A percentile compares a stretch with the other conserved stretches of the same genome.
Evolutionary conservation across 805 yeast genomes (phyloP).

Genomic region (Priceomyces carsonii): DNA sequence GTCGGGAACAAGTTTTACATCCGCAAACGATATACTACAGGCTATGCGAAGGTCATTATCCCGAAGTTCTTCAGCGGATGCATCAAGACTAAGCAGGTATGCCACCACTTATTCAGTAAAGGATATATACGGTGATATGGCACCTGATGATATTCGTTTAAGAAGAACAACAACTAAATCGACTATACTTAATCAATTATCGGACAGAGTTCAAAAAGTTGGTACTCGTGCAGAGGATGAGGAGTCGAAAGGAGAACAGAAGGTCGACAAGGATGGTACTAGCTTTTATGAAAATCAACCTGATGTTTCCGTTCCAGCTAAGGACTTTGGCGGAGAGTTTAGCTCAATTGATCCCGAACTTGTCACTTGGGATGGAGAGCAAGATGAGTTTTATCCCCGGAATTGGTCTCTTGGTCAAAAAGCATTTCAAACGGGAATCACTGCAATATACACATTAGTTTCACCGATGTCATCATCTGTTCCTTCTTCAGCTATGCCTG

Average conservation of each 20-base stretch:
- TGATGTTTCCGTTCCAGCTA: constrained; percentile 34
- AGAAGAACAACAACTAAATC: constrained; percentile 45
- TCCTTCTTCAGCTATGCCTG: constrained; percentile 58
- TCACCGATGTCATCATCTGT: constrained; percentile 66
- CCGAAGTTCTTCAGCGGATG: constrained; percentile 1
- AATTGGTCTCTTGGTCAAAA: constrained; percentile 54
- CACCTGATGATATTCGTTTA: constrained; percentile 36
- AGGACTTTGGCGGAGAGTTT: constrained; percentile 54
- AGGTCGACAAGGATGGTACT: constrained; percentile 6
- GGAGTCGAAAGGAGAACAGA: constrained; percentile 16
- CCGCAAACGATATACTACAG: neutral
- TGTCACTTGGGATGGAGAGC: constrained; percentile 65
- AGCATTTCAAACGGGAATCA: constrained; percentile 44
- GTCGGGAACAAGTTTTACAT: no score
- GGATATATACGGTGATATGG: constrained; percentile 43
- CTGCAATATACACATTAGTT: constrained; percentile 55
- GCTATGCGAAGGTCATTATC: constrained; percentile 2
- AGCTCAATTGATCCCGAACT: constrained; percentile 60
- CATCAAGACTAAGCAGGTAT: constrained; percentile 7
- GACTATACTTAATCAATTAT: constrained; percentile 42
- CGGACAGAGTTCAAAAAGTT: constrained; percentile 21
- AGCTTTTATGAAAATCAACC: constrained; percentile 16
- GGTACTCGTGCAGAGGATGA: constrained; percentile 8
- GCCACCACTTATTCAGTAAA: constrained; percentile 24
- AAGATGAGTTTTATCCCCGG: constrained; percentile 64